phyloP scores from a whole-genome alignment of 2,329 filamentous ascomycete genomes.

The Venturiaceae sp. region DNA sequence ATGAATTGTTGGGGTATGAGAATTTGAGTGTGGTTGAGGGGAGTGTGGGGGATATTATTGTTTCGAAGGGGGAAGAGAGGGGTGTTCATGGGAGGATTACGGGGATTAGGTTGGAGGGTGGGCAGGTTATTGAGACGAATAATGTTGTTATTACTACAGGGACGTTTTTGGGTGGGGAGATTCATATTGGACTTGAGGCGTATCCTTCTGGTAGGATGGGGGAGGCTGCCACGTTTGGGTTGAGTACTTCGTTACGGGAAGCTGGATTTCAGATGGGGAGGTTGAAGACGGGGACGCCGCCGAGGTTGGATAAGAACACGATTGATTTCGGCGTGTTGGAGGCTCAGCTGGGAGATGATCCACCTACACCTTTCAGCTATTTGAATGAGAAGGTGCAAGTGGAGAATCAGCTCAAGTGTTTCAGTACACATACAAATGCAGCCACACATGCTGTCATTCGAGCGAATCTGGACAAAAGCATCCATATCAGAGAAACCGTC shows the following conservation, averaged over 20 bases:
- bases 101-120: slow-evolving; percentile 79
- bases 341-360: slow-evolving; percentile 70
- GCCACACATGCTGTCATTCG: slow-evolving; percentile 75
- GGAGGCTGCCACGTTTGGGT: slow-evolving; percentile 82
- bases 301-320: slow-evolving; percentile 68
- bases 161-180: slow-evolving; percentile 91
- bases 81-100: slow-evolving; percentile 61
- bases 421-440: slow-evolving; percentile 79
- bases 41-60: slow-evolving; percentile 85
- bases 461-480: slow-evolving; percentile 85
- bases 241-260: slow-evolving; percentile 81
- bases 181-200: slow-evolving; percentile 75
- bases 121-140: slow-evolving; percentile 68
- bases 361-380: slow-evolving; percentile 85
- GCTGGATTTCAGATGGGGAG: slow-evolving; percentile 85
- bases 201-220: slow-evolving; percentile 88
- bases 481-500: slow-evolving; percentile 92
- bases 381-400: slow-evolving; percentile 72
- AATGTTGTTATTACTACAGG: slow-evolving; percentile 92
- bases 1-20: slow-evolving; percentile 68
- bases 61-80: slow-evolving; percentile 46
- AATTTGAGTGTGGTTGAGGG: slow-evolving; percentile 75
- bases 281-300: slow-evolving; percentile 92
- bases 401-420: slow-evolving; percentile 73
- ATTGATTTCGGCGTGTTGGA: slow-evolving; percentile 71